phyloP scores from a whole-genome alignment of 768 basidiomycete genomes.

The Mycena latifolia region DNA sequence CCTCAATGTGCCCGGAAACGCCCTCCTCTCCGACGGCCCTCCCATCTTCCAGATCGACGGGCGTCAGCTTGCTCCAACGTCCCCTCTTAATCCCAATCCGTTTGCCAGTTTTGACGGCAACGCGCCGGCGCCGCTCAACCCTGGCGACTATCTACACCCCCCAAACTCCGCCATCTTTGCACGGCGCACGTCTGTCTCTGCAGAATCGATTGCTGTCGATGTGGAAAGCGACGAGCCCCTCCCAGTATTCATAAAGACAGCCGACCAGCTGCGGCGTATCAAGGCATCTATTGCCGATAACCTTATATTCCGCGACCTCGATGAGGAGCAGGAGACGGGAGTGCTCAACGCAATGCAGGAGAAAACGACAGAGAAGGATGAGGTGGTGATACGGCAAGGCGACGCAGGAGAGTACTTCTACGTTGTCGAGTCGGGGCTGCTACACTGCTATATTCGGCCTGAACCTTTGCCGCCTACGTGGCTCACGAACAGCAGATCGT shows the following conservation, averaged over 20 bases:
- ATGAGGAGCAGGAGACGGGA: conserved; percentile 94
- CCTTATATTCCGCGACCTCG: conserved; percentile 96
- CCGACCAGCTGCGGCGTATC: conserved; percentile 90
- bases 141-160: conserved; percentile 78
- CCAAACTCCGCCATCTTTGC: conserved; percentile 86
- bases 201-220: conserved; percentile 93
- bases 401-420: conserved; percentile 98
- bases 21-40: conserved; percentile 67
- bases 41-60: conserved; percentile 73
- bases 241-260: conserved; percentile 82
- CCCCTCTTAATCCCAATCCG: conserved; percentile 65
- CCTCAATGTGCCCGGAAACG: conserved; percentile 86
- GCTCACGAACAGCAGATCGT: conserved; percentile 58
- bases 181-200: conserved; percentile 93
- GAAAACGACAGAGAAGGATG: conserved; percentile 72
- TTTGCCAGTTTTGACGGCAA: conserved; percentile 66
- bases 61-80: conserved; percentile 71
- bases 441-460: conserved; percentile 85
- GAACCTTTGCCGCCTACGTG: conserved; percentile 75
- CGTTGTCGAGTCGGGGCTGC: conserved; percentile 90
- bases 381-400: conserved; percentile 97
- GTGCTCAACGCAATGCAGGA: conserved; percentile 98
- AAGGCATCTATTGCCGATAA: conserved; percentile 88
- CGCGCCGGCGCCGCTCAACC: conserved; percentile 61
- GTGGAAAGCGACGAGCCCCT: conserved; percentile 73